A percentile compares a stretch with the other conserved stretches of the same genome.
phyloP scores from a whole-genome alignment of 805 yeast species.

The Candida ulmi region DNA sequence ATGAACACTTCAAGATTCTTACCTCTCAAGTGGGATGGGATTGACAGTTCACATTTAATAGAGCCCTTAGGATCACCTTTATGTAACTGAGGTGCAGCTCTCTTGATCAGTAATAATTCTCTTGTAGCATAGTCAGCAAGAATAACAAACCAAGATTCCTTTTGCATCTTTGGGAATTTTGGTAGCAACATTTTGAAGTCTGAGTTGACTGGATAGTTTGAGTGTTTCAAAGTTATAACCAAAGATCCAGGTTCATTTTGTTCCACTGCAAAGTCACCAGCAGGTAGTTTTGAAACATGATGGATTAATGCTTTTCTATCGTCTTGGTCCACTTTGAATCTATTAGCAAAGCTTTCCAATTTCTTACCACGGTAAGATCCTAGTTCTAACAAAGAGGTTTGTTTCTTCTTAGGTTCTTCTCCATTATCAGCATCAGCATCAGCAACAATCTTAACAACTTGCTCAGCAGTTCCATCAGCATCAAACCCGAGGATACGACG shows the following conservation, averaged over 20 bases:
- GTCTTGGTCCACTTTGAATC: slow-evolving; percentile 36
- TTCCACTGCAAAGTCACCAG: slow-evolving; percentile 38
- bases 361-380: slow-evolving; percentile 31
- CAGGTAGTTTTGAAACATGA: slow-evolving; percentile 56
- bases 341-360: slow-evolving; percentile 25
- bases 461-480: slow-evolving; percentile 17
- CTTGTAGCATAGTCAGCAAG: slow-evolving; percentile 42
- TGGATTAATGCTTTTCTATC: slow-evolving; percentile 43
- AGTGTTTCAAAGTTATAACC: slow-evolving; percentile 45
- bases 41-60: slow-evolving; percentile 36
- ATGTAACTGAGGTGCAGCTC: slow-evolving; percentile 58
- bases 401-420: neutral
- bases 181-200: slow-evolving; percentile 73
- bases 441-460: slow-evolving; percentile 1
- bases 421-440: neutral
- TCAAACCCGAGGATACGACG: slow-evolving; percentile 14
- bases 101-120: slow-evolving; percentile 60
- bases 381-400: slow-evolving; percentile 6
- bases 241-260: slow-evolving; percentile 35
- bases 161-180: slow-evolving; percentile 82
- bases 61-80: slow-evolving; percentile 23
- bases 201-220: slow-evolving; percentile 36
- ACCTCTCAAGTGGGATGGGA: slow-evolving; percentile 47
- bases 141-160: slow-evolving; percentile 89
- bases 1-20: slow-evolving; percentile 39